phyloP scores from a whole-genome alignment of 2,329 filamentous ascomycete species.

The Aspergillus versicolor region DNA sequence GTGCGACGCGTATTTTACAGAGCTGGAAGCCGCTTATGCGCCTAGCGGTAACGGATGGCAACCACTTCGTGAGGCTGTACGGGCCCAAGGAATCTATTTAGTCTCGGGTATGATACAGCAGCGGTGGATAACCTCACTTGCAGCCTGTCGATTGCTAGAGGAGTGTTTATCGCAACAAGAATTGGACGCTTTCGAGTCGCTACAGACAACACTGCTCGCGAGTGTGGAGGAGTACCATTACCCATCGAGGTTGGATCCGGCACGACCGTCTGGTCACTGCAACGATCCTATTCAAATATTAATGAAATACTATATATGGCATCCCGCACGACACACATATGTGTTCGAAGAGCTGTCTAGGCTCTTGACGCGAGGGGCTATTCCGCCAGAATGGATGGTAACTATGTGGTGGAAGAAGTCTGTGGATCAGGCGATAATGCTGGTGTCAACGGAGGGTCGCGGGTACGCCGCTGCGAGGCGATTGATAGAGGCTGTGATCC shows the following conservation, averaged over 20 bases:
- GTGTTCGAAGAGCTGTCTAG: slow-evolving; percentile 36
- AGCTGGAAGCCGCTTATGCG: slow-evolving; percentile 41
- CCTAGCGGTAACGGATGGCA: slow-evolving; percentile 37
- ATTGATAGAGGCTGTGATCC: slow-evolving; percentile 33
- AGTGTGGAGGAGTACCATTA: slow-evolving; percentile 28
- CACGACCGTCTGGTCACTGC: slow-evolving; percentile 13
- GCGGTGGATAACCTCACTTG: slow-evolving; percentile 34
- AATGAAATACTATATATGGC: slow-evolving; percentile 28
- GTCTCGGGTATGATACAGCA: slow-evolving; percentile 38
- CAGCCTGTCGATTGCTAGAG: slow-evolving; percentile 34
- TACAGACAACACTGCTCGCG: slow-evolving; percentile 35
- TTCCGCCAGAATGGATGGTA: slow-evolving; percentile 44
- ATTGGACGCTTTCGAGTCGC: slow-evolving; percentile 36
- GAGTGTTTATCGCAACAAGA: slow-evolving; percentile 31
- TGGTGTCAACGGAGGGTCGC: slow-evolving; percentile 35
- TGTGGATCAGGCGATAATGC: slow-evolving; percentile 37
- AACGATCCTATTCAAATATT: slow-evolving; percentile 33
- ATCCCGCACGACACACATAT: slow-evolving; percentile 24
- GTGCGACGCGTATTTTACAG: slow-evolving; percentile 43
- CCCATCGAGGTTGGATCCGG: slow-evolving; percentile 28
- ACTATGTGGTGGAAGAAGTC: slow-evolving; percentile 38
- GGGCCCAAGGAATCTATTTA: slow-evolving; percentile 40
- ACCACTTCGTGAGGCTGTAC: slow-evolving; percentile 42
- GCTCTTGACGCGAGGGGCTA: slow-evolving; percentile 30
- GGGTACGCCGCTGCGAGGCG: slow-evolving; percentile 32